Conservation (phyloP, 441 rosid species). For the Brassica hybrid region DNA sequence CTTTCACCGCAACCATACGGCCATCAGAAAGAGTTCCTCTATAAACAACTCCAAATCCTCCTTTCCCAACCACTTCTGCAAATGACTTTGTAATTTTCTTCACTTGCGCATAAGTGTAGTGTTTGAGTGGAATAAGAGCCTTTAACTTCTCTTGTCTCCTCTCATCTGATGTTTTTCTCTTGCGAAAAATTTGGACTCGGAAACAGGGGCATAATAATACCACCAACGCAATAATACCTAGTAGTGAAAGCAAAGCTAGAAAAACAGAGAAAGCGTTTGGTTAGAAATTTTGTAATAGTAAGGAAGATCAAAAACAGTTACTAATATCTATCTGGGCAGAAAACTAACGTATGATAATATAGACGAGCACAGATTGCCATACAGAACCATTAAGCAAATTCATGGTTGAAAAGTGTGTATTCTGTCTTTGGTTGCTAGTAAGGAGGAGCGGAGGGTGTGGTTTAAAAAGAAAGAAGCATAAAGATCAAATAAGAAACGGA, state of each 20-base stretch:
- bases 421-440: neutral
- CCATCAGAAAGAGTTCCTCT: neutral
- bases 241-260: neutral
- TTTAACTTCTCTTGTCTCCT: neutral
- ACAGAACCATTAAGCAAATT: neutral
- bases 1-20: neutral
- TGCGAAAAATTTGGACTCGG: neutral
- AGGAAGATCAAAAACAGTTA: neutral
- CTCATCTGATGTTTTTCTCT: conserved; percentile 4
- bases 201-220: neutral
- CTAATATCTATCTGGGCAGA: neutral
- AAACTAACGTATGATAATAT: neutral
- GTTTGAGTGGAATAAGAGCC: conserved; percentile 19
- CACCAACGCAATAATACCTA: neutral
- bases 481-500: too few species aligned
- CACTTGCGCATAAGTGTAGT: conserved; percentile 15
- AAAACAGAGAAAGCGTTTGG: neutral
- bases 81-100: conserved; percentile 20
- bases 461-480: neutral
- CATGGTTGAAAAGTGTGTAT: conserved; percentile 9
- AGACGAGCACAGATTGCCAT: neutral
- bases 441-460: neutral
- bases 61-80: neutral
- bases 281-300: neutral
- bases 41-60: neutral